These are phyloP conservation scores for Aspergillus pseudoglaucus DNA, from an alignment of 2,329 filamentous ascomycete genomes.

Conservation along the genomic window DNA sequence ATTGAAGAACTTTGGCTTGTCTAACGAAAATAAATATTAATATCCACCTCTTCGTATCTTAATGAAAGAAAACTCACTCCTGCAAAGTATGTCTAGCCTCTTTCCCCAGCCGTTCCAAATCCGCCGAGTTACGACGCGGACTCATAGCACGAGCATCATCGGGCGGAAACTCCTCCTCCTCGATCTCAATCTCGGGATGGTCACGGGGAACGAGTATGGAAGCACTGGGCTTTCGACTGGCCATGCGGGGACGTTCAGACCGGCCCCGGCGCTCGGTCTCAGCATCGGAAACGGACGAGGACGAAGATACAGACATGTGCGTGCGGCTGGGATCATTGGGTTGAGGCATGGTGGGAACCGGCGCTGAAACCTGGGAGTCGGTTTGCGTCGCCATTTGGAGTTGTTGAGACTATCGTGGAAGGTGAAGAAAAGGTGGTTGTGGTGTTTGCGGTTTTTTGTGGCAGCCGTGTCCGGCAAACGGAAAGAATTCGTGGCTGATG, in stretches of 20 bases:
- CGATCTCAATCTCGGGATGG: slow-evolving; percentile 63
- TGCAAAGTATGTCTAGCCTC: slow-evolving; percentile 64
- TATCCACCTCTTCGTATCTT: not conserved
- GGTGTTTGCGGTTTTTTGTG: slow-evolving; percentile 11
- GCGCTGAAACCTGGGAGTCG: slow-evolving; percentile 22
- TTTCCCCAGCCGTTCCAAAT: slow-evolving; percentile 78
- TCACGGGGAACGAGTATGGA: slow-evolving; percentile 78
- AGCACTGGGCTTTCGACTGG: slow-evolving; percentile 70
- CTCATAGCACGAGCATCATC: slow-evolving; percentile 94
- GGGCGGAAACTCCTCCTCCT: slow-evolving; percentile 70
- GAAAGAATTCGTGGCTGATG: not conserved
- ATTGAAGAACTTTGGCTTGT: slow-evolving; percentile 82
- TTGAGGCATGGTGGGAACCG: slow-evolving; percentile 34
- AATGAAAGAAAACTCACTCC: slow-evolving; percentile 43
- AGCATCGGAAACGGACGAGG: slow-evolving; percentile 44
- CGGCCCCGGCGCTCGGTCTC: slow-evolving; percentile 39
- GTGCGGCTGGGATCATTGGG: slow-evolving; percentile 33
- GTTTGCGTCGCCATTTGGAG: slow-evolving; percentile 4
- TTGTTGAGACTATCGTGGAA: not conserved
- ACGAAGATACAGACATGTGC: slow-evolving; percentile 39
- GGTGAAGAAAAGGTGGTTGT: slow-evolving; percentile 2
- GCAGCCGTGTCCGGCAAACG: slow-evolving; percentile 4
- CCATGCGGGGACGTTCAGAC: slow-evolving; percentile 58
- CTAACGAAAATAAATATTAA: slow-evolving; percentile 40
- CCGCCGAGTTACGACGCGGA: slow-evolving; percentile 80